phyloP scores from a whole-genome alignment of 805 yeast species.

The Sugiyamaella floridensis region DNA sequence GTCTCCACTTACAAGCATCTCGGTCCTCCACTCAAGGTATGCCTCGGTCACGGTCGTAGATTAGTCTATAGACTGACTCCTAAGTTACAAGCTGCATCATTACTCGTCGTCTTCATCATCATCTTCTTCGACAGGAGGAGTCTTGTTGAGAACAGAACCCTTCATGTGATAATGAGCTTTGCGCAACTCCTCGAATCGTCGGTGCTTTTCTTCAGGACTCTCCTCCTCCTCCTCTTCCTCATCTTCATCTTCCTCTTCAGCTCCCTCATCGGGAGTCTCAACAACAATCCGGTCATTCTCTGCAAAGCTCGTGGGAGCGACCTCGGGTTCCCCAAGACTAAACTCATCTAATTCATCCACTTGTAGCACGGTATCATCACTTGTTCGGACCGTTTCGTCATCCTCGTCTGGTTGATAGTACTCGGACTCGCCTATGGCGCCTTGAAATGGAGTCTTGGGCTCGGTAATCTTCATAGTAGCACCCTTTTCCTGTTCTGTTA shows the following conservation, averaged over 20 bases:
- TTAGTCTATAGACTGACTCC: background rate
- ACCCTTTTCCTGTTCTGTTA: conserved; percentile 65
- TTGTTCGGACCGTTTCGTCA: conserved; percentile 41
- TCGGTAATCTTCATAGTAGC: conserved; percentile 83
- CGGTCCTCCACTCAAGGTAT: too few species aligned
- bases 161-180: conserved; percentile 66
- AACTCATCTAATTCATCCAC: conserved; percentile 23
- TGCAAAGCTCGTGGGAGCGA: conserved; percentile 15
- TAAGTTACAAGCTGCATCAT: background rate
- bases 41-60: background rate
- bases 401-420: conserved; percentile 66
- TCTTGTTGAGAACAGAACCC: conserved; percentile 25
- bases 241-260: conserved; percentile 36
- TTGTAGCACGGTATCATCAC: conserved; percentile 34
- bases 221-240: conserved; percentile 37
- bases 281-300: conserved; percentile 23
- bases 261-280: conserved; percentile 29
- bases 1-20: too few species aligned
- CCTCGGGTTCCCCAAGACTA: conserved; percentile 29
- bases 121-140: conserved; percentile 24
- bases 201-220: conserved; percentile 56
- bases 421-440: conserved; percentile 69
- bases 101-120: conserved; percentile 8
- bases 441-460: conserved; percentile 93
- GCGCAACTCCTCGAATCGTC: conserved; percentile 67